phyloP scores from a whole-genome alignment of 495 filamentous ascomycete genomes.

The Penicillium longicatenatum region DNA sequence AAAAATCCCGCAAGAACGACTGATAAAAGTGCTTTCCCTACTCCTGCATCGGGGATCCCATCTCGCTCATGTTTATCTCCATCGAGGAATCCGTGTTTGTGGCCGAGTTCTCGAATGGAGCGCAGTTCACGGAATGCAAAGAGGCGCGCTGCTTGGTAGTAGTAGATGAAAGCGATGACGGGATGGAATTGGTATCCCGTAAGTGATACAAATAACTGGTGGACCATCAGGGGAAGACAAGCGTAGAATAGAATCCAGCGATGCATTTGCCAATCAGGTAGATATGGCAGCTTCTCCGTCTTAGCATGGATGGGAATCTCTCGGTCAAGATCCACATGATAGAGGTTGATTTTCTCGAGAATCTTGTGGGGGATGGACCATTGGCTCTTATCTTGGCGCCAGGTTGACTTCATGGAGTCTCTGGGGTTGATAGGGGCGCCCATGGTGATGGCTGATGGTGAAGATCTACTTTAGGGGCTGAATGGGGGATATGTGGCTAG shows the following conservation, averaged over 20 bases:
- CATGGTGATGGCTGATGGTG: not conserved
- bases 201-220: slow-evolving; percentile 27
- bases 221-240: slow-evolving; percentile 24
- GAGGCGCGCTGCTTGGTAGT: slow-evolving; percentile 25
- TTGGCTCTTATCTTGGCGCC: slow-evolving; percentile 25
- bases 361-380: slow-evolving; percentile 28
- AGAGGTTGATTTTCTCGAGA: slow-evolving; percentile 23
- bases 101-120: slow-evolving; percentile 25
- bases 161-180: slow-evolving; percentile 25
- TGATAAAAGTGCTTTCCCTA: slow-evolving; percentile 19
- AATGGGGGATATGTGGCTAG: not conserved
- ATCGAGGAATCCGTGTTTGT: slow-evolving; percentile 25
- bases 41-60: slow-evolving; percentile 26
- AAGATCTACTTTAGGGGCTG: not conserved
- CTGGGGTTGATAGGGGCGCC: slow-evolving; percentile 22
- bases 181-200: slow-evolving; percentile 14
- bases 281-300: slow-evolving; percentile 32
- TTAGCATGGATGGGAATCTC: slow-evolving; percentile 30
- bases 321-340: slow-evolving; percentile 24
- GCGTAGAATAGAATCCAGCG: slow-evolving; percentile 26
- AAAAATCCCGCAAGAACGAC: slow-evolving; percentile 4
- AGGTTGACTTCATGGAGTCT: slow-evolving; percentile 42
- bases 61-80: slow-evolving; percentile 28
- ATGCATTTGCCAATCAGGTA: slow-evolving; percentile 23
- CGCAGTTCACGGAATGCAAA: slow-evolving; percentile 25